Evolutionary conservation across 2,329 filamentous ascomycete genomes (phyloP), one percentile per base, ranked within the genome.

Genomic region (Diaporthe citrichinensis): DNA sequence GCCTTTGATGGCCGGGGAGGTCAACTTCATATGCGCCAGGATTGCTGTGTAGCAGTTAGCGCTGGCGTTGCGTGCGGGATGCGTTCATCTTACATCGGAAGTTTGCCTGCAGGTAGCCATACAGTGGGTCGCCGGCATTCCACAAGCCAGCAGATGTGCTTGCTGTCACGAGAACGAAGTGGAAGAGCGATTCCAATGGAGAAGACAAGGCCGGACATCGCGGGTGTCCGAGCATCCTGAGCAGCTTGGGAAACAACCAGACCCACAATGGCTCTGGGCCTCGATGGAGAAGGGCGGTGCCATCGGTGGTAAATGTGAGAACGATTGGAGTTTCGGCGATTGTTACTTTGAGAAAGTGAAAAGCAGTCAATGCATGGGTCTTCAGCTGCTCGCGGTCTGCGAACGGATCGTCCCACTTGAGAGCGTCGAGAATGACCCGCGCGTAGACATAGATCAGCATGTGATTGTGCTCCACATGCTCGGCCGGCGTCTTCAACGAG

Each of bases 391-490:
- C 86, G 71, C 84, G 85, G 78, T 91, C 86, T 75, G 91, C 88
- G 81, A 95, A 94, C 3, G 91, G 92, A 79, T 95, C 91, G 79
- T 95, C 91, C 81, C 90, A 88, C 78, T 89, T 88, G 62, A 94
- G 87, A 59, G 88, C 89, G 78, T 95, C 94, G 17, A 98, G 87
- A 31, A 95, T 94, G 75, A 95, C 94, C 81, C 94, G 93, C 68
- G 93, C 89, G 79, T 97, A 94, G 77, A 98, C 94, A 81, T 94
- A 95, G 71, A 98, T 92, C 68, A 98, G 90, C 84, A 95, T 94
- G 80, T 95, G 93, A 79, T 97, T 96, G 82, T 97, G 92, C 69
- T 92, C 90, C 59, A 94, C 85, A 78, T 94, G 92, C 59, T 94
- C 92, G 77, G 93, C 90, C 2, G 87, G 81, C 17, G 90, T 89